phyloP scores from a whole-genome alignment of 768 basidiomycete genomes.

The Daedaleopsis sinensis region DNA sequence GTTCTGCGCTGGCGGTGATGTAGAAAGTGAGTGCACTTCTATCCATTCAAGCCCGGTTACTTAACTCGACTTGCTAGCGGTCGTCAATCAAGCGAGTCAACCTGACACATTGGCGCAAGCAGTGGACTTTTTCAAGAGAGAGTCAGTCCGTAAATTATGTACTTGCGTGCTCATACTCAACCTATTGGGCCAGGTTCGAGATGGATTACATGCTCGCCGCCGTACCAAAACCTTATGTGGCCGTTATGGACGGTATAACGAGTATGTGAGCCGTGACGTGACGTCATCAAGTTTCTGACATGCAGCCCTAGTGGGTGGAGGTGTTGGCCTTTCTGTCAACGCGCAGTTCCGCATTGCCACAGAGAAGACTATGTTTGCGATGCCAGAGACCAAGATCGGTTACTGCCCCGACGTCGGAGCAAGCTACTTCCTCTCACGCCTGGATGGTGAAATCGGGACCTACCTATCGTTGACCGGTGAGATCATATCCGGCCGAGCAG shows the following conservation, averaged over 20 bases:
- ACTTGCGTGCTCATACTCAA: not conserved
- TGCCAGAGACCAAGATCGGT: conserved; percentile 96
- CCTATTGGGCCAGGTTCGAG: conserved; percentile 60
- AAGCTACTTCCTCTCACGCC: conserved; percentile 82
- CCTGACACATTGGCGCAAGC: conserved; percentile 60
- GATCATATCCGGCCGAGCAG: conserved; percentile 72
- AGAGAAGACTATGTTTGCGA: conserved; percentile 87
- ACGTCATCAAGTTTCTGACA: conserved; percentile 5
- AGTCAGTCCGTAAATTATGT: conserved; percentile 56
- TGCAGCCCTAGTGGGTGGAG: conserved; percentile 81
- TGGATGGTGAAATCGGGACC: conserved; percentile 93
- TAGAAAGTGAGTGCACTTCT: conserved; percentile 63
- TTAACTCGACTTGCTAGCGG: conserved; percentile 42
- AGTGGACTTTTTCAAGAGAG: conserved; percentile 88
- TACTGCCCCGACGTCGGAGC: conserved; percentile 94
- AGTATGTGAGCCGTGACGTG: conserved; percentile 54
- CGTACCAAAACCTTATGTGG: conserved; percentile 86
- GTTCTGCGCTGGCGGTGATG: conserved; percentile 96
- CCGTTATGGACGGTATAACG: conserved; percentile 87
- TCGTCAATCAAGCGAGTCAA: conserved; percentile 53
- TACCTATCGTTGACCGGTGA: conserved; percentile 89
- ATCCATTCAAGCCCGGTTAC: not conserved
- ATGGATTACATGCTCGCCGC: conserved; percentile 73
- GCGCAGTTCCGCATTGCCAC: conserved; percentile 94
- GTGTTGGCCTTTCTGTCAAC: conserved; percentile 82